Evolutionary conservation across 306 rosid genomes (phyloP).

Genomic region (Pterocarpus macrocarpus): DNA sequence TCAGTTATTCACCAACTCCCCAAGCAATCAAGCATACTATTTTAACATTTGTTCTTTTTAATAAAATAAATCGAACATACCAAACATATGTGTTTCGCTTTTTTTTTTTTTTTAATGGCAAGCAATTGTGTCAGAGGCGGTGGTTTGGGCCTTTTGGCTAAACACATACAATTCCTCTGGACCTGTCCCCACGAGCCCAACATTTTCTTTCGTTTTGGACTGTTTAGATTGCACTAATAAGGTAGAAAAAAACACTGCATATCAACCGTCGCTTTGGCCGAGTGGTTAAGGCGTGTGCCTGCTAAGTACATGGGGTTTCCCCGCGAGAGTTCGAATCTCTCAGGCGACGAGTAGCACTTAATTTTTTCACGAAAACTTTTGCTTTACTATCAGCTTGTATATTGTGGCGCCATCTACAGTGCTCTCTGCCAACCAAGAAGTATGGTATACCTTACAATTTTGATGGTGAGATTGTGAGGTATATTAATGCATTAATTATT

Average conservation of each 20-base stretch:
- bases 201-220: not conserved
- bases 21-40: too few relatives aligned
- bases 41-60: too few relatives aligned
- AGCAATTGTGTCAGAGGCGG: not conserved
- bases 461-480: too few relatives aligned
- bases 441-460: too few relatives aligned
- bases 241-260: accelerated
- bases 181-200: not conserved
- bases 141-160: not conserved
- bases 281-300: conserved; percentile 74
- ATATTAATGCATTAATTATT: too few relatives aligned
- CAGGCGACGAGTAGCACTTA: conserved; percentile 47
- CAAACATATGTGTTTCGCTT: too few relatives aligned
- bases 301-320: conserved; percentile 70
- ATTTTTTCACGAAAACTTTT: not conserved
- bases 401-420: too few relatives aligned
- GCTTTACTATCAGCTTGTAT: too few relatives aligned
- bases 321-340: conserved; percentile 69
- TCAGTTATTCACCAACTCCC: too few relatives aligned
- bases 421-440: too few relatives aligned
- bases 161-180: not conserved
- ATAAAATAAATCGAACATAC: too few relatives aligned
- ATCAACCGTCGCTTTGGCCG: conserved; percentile 58
- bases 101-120: too few relatives aligned
- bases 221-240: not conserved